Evolutionary conservation across 2,329 filamentous ascomycete species (phyloP).

Genomic region (Pleoardoris graminearum): DNA sequence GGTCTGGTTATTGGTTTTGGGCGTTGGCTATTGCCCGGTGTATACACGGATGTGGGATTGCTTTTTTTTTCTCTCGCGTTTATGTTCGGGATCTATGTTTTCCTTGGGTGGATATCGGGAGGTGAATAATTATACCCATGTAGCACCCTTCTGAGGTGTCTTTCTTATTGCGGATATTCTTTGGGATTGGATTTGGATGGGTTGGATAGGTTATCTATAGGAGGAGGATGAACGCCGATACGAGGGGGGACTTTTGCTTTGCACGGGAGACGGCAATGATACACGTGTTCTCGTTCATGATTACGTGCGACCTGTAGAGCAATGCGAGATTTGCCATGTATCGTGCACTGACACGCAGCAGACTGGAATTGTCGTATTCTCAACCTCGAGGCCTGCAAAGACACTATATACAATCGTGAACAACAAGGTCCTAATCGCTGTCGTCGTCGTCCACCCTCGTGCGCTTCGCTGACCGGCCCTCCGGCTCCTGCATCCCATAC

Average conservation of each 20-base stretch:
- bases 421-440: conserved; percentile 32
- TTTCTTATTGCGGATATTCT: not conserved
- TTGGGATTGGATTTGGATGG: not conserved
- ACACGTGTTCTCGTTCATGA: too few species aligned
- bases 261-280: too few species aligned
- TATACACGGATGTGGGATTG: not conserved
- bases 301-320: too few species aligned
- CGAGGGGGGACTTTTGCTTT: not conserved
- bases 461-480: conserved; percentile 64
- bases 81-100: not conserved
- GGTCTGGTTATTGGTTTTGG: not conserved
- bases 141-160: conserved; percentile 1
- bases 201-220: not conserved
- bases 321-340: too few species aligned
- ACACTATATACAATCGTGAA: not conserved
- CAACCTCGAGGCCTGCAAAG: not conserved
- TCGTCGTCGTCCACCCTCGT: conserved; percentile 76
- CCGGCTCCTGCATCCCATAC: conserved; percentile 72
- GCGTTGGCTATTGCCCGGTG: not conserved
- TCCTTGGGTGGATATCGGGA: not conserved
- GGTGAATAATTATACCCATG: conserved; percentile 7
- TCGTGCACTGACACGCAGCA: too few species aligned
- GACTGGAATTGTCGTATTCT: too few species aligned
- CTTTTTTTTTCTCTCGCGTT: not conserved
- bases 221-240: not conserved